Conservation (phyloP, 225 moss, liverwort and hornwort species). For the Sphagnum tenellum region DNA sequence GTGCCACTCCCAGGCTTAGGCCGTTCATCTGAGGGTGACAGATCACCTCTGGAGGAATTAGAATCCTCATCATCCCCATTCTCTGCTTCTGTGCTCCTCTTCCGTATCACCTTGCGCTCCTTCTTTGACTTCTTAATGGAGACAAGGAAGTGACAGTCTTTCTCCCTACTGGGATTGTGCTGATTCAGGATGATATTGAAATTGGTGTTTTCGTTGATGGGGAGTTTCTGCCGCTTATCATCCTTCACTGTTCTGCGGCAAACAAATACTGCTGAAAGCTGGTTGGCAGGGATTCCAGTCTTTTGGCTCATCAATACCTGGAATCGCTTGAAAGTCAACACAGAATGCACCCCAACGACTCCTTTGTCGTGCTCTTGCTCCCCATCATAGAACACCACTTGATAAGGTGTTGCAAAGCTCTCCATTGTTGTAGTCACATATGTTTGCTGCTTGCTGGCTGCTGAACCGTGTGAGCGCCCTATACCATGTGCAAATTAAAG, state of each 20-base stretch:
- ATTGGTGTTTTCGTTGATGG: constrained; percentile 97
- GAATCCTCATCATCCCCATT: constrained; percentile 94
- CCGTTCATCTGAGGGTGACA: constrained; percentile 92
- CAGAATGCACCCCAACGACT: constrained; percentile 93
- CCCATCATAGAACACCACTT: constrained; percentile 86
- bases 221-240: constrained; percentile 96
- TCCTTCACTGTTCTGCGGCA: constrained; percentile 92
- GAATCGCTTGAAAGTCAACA: constrained; percentile 92
- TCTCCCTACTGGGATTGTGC: constrained; percentile 97
- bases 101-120: constrained; percentile 91
- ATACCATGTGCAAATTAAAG: too few species aligned
- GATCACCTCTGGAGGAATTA: constrained; percentile 77
- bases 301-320: constrained; percentile 96
- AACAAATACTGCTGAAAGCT: constrained; percentile 95
- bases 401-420: constrained; percentile 99
- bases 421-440: constrained; percentile 36
- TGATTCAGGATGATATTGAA: constrained; percentile 99
- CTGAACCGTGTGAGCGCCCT: too few species aligned
- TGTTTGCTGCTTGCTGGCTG: too few species aligned
- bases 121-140: constrained; percentile 99
- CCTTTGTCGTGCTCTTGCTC: constrained; percentile 98
- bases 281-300: constrained; percentile 89
- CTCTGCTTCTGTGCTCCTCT: constrained; percentile 92
- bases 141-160: constrained; percentile 96
- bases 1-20: constrained; percentile 63